Percentiles rank a stretch among this genome's conserved stretches.
These are phyloP conservation scores for Capronia epimyces DNA, from an alignment of 2,329 filamentous ascomycete genomes.

Conservation along the genomic window DNA sequence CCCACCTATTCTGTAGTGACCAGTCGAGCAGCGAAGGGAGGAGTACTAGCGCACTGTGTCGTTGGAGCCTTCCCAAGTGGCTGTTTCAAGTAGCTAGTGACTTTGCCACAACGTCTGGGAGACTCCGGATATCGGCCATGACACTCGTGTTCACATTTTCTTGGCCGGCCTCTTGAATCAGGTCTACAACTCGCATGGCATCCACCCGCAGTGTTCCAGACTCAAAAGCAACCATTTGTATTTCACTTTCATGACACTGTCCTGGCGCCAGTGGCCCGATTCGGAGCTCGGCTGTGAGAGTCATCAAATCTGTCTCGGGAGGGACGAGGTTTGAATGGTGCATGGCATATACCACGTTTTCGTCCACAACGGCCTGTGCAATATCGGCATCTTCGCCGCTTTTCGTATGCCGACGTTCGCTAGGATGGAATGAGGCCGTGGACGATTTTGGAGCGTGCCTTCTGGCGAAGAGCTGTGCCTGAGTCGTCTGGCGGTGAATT, in stretches of 20 bases:
- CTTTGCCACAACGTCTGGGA: conserved; percentile 24
- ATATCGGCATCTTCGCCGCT: conserved; percentile 31
- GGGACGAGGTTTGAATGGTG: conserved; percentile 42
- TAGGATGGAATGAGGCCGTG: conserved; percentile 38
- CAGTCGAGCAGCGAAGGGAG: no score
- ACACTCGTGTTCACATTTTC: conserved; percentile 20
- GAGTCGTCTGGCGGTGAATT: conserved; percentile 31
- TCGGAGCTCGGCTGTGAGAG: conserved; percentile 53
- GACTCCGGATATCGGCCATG: conserved; percentile 23
- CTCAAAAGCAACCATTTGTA: conserved; percentile 41
- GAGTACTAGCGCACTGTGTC: no score
- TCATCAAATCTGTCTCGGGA: conserved; percentile 50
- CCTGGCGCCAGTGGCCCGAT: conserved; percentile 37
- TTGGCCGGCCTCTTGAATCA: conserved; percentile 26
- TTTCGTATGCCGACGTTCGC: conserved; percentile 22
- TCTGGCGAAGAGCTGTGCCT: conserved; percentile 23
- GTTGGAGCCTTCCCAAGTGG: no score
- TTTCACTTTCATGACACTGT: conserved; percentile 50
- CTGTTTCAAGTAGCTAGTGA: background rate
- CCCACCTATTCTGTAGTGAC: no score
- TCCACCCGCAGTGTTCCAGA: conserved; percentile 31
- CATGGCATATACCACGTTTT: conserved; percentile 52
- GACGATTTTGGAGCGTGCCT: conserved; percentile 44
- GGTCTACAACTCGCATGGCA: conserved; percentile 28
- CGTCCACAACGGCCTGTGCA: conserved; percentile 52